Conservation (phyloP, 208 protist species). For the Acanthamoeba castellanii region DNA sequence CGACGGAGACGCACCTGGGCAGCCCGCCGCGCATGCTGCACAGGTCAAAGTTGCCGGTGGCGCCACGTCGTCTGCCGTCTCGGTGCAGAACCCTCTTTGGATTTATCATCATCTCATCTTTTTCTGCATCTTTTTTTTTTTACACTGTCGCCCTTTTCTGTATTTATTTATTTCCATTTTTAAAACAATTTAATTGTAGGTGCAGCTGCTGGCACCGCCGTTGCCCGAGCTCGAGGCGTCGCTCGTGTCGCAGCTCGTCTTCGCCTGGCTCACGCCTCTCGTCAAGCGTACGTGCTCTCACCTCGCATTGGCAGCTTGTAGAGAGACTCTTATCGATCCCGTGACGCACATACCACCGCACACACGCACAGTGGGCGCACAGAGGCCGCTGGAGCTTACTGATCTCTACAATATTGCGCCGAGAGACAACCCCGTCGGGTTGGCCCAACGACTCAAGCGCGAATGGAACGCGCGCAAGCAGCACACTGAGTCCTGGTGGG, state of each 20-base stretch:
- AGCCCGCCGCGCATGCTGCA: no score
- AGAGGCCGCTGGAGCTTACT: conserved; percentile 33
- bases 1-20: no score
- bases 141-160: no score
- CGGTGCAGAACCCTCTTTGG: no score
- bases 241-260: neutral
- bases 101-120: no score
- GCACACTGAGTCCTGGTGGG: neutral
- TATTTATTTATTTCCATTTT: no score
- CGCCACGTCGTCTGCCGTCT: no score
- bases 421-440: neutral
- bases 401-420: conserved; percentile 21
- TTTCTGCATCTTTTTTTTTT: no score
- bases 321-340: neutral
- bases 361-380: neutral
- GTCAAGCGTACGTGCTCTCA: neutral
- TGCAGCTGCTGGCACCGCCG: neutral
- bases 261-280: neutral
- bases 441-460: neutral
- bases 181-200: no score
- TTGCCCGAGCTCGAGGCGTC: conserved; percentile 8
- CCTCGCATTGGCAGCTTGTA: neutral
- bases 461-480: neutral
- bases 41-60: no score
- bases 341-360: neutral